A percentile compares a stretch with the other conserved stretches of the same genome.
These are phyloP conservation scores for Candida yuanshanica DNA, from an alignment of 805 yeast species.

Conservation along the genomic window DNA sequence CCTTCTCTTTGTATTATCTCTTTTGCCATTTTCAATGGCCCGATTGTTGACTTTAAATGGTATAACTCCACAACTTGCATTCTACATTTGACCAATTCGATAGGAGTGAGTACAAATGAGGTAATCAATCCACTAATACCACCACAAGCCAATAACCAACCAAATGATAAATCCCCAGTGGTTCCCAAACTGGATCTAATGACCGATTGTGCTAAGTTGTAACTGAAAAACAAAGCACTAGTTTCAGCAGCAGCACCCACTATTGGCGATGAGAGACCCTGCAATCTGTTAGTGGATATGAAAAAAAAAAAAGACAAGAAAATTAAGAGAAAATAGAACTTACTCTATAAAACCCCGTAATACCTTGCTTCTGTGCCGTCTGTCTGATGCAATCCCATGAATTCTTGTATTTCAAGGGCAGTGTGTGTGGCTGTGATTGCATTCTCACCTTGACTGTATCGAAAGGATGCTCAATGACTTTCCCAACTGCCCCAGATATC, in stretches of 20 bases:
- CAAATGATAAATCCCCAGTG: slow-evolving; percentile 28
- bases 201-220: slow-evolving; percentile 41
- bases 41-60: slow-evolving; percentile 25
- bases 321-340: neutral
- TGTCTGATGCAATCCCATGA: slow-evolving; percentile 60
- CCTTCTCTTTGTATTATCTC: slow-evolving; percentile 49
- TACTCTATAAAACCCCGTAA: slow-evolving; percentile 67
- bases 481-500: slow-evolving; percentile 74
- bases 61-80: slow-evolving; percentile 60
- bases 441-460: slow-evolving; percentile 89
- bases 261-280: slow-evolving; percentile 74
- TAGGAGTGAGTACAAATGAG: slow-evolving; percentile 80
- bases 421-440: slow-evolving; percentile 61
- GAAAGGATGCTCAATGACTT: slow-evolving; percentile 83
- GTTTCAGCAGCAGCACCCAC: slow-evolving; percentile 89
- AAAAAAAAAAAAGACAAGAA: neutral
- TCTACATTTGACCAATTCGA: slow-evolving; percentile 86
- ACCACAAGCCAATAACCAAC: slow-evolving; percentile 58
- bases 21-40: slow-evolving; percentile 33
- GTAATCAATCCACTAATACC: slow-evolving; percentile 80
- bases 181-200: slow-evolving; percentile 23
- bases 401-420: slow-evolving; percentile 43
- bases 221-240: slow-evolving; percentile 70
- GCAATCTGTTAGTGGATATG: neutral
- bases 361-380: slow-evolving; percentile 66